These are phyloP conservation scores for Claviceps sp. DNA, from an alignment of 2,329 filamentous ascomycete species.

Conservation along the genomic window DNA sequence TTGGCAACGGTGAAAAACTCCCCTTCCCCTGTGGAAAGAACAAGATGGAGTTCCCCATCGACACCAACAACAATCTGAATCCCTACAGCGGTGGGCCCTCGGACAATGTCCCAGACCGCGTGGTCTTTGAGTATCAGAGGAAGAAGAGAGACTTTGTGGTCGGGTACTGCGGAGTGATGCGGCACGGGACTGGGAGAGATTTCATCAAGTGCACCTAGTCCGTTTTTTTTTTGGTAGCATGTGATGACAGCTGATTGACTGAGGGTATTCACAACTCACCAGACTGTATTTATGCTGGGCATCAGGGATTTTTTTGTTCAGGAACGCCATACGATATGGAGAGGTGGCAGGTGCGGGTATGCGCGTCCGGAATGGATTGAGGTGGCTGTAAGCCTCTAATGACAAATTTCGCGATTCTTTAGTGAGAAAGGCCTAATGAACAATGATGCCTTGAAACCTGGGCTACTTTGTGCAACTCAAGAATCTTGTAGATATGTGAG, in stretches of 20 bases:
- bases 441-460: too few species aligned
- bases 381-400: too few species aligned
- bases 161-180: slow-evolving; percentile 1
- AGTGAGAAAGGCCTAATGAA: too few species aligned
- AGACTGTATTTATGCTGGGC: not conserved
- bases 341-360: too few species aligned
- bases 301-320: not conserved
- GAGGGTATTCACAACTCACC: too few species aligned
- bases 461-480: too few species aligned
- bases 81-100: not conserved
- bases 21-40: not conserved
- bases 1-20: not conserved
- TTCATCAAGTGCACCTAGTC: slow-evolving; percentile 5
- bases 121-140: not conserved
- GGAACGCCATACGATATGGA: not conserved
- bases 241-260: not conserved
- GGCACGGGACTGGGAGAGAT: not conserved
- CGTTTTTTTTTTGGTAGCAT: not conserved
- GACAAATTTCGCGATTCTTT: too few species aligned
- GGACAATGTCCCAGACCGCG: not conserved
- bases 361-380: too few species aligned
- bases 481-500: not conserved
- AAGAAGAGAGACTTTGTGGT: not conserved
- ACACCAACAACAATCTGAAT: not conserved
- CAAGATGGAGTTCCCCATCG: slow-evolving; percentile 1